Conservation (phyloP, 176 grass and related monocot species). For the Paspalum vaginatum region DNA sequence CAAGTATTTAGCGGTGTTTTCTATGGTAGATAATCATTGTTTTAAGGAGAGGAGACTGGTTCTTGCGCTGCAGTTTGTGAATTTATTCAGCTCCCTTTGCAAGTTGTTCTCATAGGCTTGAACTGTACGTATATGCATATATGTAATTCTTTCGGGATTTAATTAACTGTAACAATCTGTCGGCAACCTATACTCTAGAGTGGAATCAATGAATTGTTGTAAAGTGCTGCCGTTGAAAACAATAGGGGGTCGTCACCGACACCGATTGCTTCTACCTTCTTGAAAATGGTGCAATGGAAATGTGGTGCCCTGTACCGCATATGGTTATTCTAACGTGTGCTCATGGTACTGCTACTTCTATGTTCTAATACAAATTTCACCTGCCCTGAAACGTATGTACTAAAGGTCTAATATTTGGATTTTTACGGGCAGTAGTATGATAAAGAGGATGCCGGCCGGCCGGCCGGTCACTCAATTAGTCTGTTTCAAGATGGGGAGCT, state of each 20-base stretch:
- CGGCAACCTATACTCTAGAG: background rate
- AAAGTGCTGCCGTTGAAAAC: background rate
- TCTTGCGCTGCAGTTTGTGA: slow-evolving; percentile 7
- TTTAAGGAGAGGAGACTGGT: slow-evolving; percentile 40
- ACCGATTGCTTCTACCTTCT: too few species aligned
- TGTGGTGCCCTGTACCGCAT: too few species aligned
- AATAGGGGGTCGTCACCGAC: too few species aligned
- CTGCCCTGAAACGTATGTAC: background rate
- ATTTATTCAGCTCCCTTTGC: slow-evolving; percentile 7
- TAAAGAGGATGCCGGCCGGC: background rate
- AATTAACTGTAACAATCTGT: background rate
- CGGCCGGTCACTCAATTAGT: background rate
- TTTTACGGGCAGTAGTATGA: background rate
- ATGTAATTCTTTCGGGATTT: slow-evolving; percentile 1
- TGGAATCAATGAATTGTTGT: background rate
- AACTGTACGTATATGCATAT: background rate
- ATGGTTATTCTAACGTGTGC: too few species aligned
- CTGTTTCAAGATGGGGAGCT: background rate
- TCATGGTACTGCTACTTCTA: too few species aligned
- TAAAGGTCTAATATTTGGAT: background rate
- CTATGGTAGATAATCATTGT: slow-evolving; percentile 54
- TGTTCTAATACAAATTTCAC: background rate
- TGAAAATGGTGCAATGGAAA: too few species aligned
- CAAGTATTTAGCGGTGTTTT: slow-evolving; percentile 67
- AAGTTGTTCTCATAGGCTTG: too few species aligned